Evolutionary conservation across 306 rosid genomes (phyloP), one percentile per base, ranked within the genome.

Genomic region (Dryas octopetala): DNA sequence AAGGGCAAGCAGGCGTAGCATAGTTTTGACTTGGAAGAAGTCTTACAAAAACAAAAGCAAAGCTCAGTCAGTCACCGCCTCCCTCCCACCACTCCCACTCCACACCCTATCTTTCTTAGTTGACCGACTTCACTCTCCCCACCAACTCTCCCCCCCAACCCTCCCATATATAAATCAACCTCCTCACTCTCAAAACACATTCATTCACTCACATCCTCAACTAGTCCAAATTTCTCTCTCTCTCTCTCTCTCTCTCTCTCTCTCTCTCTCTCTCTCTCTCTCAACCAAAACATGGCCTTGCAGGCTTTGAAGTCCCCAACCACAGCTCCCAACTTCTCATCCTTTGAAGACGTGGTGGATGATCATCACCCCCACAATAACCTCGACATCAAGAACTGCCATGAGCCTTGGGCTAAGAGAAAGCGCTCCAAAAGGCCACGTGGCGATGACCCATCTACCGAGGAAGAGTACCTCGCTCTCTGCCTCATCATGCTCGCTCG

Each of bases 401-500:
- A 73, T 8, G 96, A 91, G 79, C 88, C 96, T 4, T 89, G 96
- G 87, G 47, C 89, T 0, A 95, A 89, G 61, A 66, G 91, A 38
- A 92, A 92, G 80, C 91, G 97, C 58, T 90, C 97, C 1, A 87
- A 77, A 70, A 89, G 89, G 46, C 88, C 86, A 0, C 94, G 88
- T 49, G 4, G 78, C 1, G 88, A 84, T 2, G 80, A 74, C 53
- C 81, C 87, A 0, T 72, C 91, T 0, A 66, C 96, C 0, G 97
- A 95, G 8, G 99, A 95, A 66, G 97, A 95, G 74, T 92, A 95
- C 66, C 89, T 95, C 12, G 99, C 99, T 77, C 93, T 95, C 74
- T 95, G 99, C 72, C 99, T 94, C 80, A 84, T 95, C 93, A 92
- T 95, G 96, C 89, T 95, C 1, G 96, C 98, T 3, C 97, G 87